Evolutionary conservation across 495 filamentous ascomycete genomes (phyloP), one percentile per base, ranked within the genome.

Genomic region (Mytilinidion resinicola): DNA sequence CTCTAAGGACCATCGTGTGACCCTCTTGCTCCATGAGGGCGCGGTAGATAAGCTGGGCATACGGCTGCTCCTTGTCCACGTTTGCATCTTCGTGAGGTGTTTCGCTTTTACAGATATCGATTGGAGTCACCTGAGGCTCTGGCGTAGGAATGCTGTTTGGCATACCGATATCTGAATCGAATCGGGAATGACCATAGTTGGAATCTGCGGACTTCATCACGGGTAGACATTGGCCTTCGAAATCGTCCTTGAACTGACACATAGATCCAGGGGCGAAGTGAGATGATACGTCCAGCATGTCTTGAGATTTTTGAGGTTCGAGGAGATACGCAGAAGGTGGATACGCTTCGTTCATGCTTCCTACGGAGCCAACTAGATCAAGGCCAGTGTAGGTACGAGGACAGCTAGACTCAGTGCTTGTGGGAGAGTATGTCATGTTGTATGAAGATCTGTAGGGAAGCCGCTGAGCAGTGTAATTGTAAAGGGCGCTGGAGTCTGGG

Each of bases 31-130:
- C 79, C 72, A 82, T 79, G 49, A 98, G 82, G 0, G 91, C 90
- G 25, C 77, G 72, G 66, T 84, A 87, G 57, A 98, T 91, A 11
- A 96, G 79, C 60, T 85, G 74, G 0, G 93, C 92, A 68, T 98
- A 98, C 0, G 92, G 90, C 47, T 80, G 52, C 30, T 73, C 67
- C 46, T 74, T 76, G 48, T 71, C 66, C 38, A 62, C 36, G 35
- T 19, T 15, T 15, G 17, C 39, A 12, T 67, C 63, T 14, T 59
- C 43, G n/a, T 65, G 58, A 15, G 74, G 71, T 30, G 14, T 9
- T 14, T 53, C 61, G 35, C 33, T 46, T 33, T 52, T 65, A n/a
- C n/a, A n/a, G 30, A 43, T 39, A 20, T 56, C 20, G 15, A 12
- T 47, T 11, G 57, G 46, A 35, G 46, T 41, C 10, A 30, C 14